Evolutionary conservation across 2,329 filamentous ascomycete genomes (phyloP), one percentile per base, ranked within the genome.

Genomic region (Myriosclerotinia scirpicola): DNA sequence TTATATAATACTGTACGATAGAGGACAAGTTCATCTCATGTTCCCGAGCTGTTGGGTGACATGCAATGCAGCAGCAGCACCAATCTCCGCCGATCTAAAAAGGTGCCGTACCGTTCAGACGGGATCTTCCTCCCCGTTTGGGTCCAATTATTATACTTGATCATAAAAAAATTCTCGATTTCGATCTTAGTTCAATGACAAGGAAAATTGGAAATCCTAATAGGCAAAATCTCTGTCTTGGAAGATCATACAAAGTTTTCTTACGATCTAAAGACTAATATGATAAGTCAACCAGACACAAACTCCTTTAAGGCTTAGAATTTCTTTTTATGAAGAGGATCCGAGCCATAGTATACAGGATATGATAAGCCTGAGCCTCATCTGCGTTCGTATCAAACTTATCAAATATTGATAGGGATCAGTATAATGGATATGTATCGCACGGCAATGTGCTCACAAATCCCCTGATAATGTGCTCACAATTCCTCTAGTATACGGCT

Each of bases 11-110:
- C 20, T 46, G 54, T 48, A 20, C 15, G 6, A 44, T 40, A 34
- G 34, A 36, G 20, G 50, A 52, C 42, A 55, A 30, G 61, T 64
- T 34, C 36, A 64, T 64, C 60, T 63, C 52, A 56, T 56, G 52
- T 42, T 65, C 36, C 62, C 63, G 54, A 65, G 42, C 42, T 58
- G 63, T 52, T 65, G 63, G 52, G 63, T 54, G 36, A 58, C 61
- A 58, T 65, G 52, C 54, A 65, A 59, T 65, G 52, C 63, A 60
- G 61, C 61, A 64, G 52, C 26, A 26, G 26, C 26, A 26, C 2
- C 61, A 64, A 65, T 59, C 34, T 59, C 63, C 63, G 54, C 53
- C 36, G 34, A 65, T 48, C 56, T 26, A 34, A 26, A 36, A 59
- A 60, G 42, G 56, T 50, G 48, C 62, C 62, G 62, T 58, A 52